Evolutionary conservation across 805 yeast species (phyloP), one percentile per base, ranked within the genome.

Genomic region (Candida nemodendra): DNA sequence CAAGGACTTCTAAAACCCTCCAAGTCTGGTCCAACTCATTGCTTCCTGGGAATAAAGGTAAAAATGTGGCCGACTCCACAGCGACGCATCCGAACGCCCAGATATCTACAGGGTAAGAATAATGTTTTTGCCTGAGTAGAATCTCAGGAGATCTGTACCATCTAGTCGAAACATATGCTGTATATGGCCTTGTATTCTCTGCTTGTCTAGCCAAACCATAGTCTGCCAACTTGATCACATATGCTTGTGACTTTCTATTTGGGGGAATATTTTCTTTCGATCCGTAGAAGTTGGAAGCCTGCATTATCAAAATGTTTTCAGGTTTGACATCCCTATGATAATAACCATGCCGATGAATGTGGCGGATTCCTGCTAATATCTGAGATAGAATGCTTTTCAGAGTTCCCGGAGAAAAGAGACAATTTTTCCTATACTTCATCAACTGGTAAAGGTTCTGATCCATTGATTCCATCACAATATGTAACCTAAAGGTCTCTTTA

Each of bases 241-340:
- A 85, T 17, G 66, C 59, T 43, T 73, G 72, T 25, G 54, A 45
- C 9, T 53, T 49, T 45, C 65, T 57, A 57, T 62, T 60, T 42
- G 51, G 29, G 47, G 81, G 81, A 14, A 74, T 57, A 15, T 40
- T 42, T 17, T 57, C 51, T 33, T 53, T 59, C 9, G 62, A 48
- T 2, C 76, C 75, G 57, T 74, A 82, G 52, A 73, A 83, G 34
- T 70, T 70, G 27, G 64, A 60, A 5, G 82, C 63, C 16, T 81
- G 78, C 25, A 80, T 69, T 4, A 90, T 77, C 48, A 91, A 72
- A 18, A 91, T 82, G 61, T 91, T 91, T 54, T 91, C 97, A 0
- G 99, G 98, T 61, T 91, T 91, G 33, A 91, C 72, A 66, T 91
- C 99, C 40, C 99, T 74, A 59, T 91, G 98, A 54, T 81, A 81